Percentiles rank a stretch among this genome's conserved stretches.
Evolutionary conservation across 2,329 filamentous ascomycete genomes (phyloP).

Genomic region (Lachnellula arida): DNA sequence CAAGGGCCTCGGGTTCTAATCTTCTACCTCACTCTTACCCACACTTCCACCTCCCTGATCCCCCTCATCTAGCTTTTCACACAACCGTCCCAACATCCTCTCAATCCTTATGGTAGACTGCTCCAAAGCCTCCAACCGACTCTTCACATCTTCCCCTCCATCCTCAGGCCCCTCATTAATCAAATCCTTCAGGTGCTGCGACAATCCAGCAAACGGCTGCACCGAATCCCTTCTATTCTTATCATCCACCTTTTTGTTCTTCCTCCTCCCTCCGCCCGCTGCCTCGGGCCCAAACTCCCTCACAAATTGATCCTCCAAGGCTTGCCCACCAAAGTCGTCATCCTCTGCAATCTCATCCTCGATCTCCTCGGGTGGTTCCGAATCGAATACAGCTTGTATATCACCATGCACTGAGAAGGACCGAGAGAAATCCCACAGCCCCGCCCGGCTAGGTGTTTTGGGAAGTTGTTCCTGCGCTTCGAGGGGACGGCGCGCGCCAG

Average conservation of each 20-base stretch:
- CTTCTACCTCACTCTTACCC: constrained; percentile 14
- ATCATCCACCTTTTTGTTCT: not conserved
- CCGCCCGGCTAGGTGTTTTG: constrained; percentile 12
- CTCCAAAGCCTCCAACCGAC: constrained; percentile 24
- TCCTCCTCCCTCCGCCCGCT: constrained; percentile 1
- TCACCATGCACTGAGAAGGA: constrained; percentile 30
- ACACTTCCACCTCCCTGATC: not conserved
- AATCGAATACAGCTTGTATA: constrained; percentile 31
- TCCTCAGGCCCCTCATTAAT: constrained; percentile 19
- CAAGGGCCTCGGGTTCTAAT: not conserved
- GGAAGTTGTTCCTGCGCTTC: constrained; percentile 21
- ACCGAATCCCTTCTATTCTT: constrained; percentile 26
- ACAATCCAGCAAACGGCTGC: constrained; percentile 24
- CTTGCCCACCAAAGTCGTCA: constrained; percentile 8
- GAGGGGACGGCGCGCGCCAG: constrained; percentile 13
- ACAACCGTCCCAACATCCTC: constrained; percentile 22
- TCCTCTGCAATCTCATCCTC: constrained; percentile 22
- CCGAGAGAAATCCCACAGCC: constrained; percentile 27
- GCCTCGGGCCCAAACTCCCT: constrained; percentile 17
- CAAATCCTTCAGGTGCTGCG: constrained; percentile 19
- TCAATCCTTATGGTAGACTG: constrained; percentile 25
- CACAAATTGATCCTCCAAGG: constrained; percentile 18
- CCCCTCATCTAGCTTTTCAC: constrained; percentile 19
- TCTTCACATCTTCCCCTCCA: constrained; percentile 17
- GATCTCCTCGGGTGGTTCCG: constrained; percentile 24